Evolutionary conservation across 2,329 filamentous ascomycete genomes (phyloP), one percentile per base, ranked within the genome.

Genomic region (Hymenoscyphus repandus): DNA sequence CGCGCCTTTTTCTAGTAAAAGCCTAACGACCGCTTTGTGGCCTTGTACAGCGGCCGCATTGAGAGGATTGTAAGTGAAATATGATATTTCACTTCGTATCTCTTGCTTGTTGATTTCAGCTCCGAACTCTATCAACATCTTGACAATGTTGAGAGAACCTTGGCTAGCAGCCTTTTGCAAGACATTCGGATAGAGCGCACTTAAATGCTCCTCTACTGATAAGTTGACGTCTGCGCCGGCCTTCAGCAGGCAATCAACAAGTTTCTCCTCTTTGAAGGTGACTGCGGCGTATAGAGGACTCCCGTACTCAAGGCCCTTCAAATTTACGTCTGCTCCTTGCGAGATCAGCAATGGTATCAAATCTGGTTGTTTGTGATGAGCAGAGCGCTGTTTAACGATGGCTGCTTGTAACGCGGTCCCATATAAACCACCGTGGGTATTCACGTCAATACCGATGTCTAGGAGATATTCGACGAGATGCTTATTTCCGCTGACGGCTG

Each of bases 241-340:
- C 7, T 54, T 32, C 11, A 52, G 22, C 15, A 52, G 30, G 3
- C 22, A 2, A 11, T 20, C 11, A 13, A 48, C 36, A n/a, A 52
- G n/a, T 2, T 37, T 38, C 11, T 45, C 12, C 7, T 39, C 27
- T 15, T 39, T 39, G 5, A 20, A 30, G 6, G n/a, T 15, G 2
- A 56, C 42, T 6, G 56, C 58, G 22, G 58, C 58, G 18, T 52
- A 36, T 5, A 60, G 45, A 6, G 56, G 41, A 43, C 18, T 52
- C 12, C 52, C 52, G 27, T 51, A 47, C 13, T 47, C n/a, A 1
- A 37, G 43, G 6, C 54, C 52, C 30, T 36, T 20, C 3, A 33
- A 33, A 38, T 55, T 54, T 2, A 56, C 40, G 42, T 59, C 30
- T 12, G 55, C 53, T 1, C 53, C 51, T 9, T 34, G 27, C 3